Base-by-base conservation (phyloP, 2,329 filamentous ascomycete genomes). In the Zasmidium cellare region DNA sequence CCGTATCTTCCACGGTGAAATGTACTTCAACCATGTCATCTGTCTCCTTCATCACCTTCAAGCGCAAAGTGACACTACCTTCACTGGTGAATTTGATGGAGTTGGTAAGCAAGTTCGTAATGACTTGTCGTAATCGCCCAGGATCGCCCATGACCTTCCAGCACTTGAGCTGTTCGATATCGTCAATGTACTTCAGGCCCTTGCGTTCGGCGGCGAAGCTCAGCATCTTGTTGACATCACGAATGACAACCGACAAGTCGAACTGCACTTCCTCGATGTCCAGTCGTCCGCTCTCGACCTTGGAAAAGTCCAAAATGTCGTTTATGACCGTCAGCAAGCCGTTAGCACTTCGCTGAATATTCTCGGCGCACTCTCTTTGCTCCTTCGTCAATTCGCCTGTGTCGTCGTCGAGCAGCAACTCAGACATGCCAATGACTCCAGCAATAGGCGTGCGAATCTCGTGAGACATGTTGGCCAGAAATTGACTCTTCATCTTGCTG, bases 251-350 rank as follows among this genome's bases (percentile, higher is more conserved):
- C 0, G 86, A 87, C 1, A 92, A 77, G 24, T 87, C 90, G 66
- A 92, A 93, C 60, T 91, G 88, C 0, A 92, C 88, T 66, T 92
- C 88, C 72, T 92, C 89, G 44, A 92, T 87, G 61, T 92, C 89
- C 19, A 92, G 75, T 7, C 87, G 81, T 2, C 90, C 89, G 9
- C 87, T 90, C 70, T 92, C 90, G 3, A 71, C 64, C 87, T 96
- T 96, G 3, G 90, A 94, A 71, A 96, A 92, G 73, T 96, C 91
- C 1, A 96, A 78, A 55, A 96, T 96, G 67, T 96, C 91, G 68
- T 96, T 96, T 74, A 96, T 96, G 44, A 96, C 88, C 0, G 90
- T 93, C 19, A 96, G 79, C 2, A 96, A 77, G 1, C 89, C 91
- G 62, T 93, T 92, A 0, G 88, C 90, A 5, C 89, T 92, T 52